Evolutionary conservation across 2,329 filamentous ascomycete species (phyloP).

Genomic region (Orbilia brochopaga): DNA sequence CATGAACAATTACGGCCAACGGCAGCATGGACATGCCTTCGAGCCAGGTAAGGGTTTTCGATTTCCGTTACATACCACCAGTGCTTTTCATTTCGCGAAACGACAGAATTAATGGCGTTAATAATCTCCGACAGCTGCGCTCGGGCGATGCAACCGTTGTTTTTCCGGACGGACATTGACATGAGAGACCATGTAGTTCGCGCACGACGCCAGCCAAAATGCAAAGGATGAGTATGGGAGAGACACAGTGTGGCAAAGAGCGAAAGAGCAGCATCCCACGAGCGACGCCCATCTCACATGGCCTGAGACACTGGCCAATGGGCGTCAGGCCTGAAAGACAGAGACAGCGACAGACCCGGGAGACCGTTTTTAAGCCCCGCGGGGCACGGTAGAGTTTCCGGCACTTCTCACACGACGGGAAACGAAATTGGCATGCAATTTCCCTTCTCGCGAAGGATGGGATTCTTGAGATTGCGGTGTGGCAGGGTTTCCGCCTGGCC

Average conservation of each 20-base stretch:
- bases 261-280: not conserved
- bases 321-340: not conserved
- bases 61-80: not conserved
- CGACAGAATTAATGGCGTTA: conserved; percentile 30
- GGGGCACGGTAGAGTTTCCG: conserved; percentile 21
- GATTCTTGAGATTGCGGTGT: conserved; percentile 51
- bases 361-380: conserved; percentile 43
- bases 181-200: too few species aligned
- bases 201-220: too few species aligned
- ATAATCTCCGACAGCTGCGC: conserved; percentile 31
- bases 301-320: not conserved
- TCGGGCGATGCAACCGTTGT: not conserved
- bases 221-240: too few species aligned
- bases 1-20: conserved; percentile 10
- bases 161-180: not conserved
- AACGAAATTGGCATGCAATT: conserved; percentile 52
- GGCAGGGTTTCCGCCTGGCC: conserved; percentile 46
- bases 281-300: too few species aligned
- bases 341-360: not conserved
- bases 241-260: not conserved
- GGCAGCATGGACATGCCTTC: conserved; percentile 17
- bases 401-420: conserved; percentile 14
- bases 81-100: conserved; percentile 26
- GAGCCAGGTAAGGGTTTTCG: conserved; percentile 3
- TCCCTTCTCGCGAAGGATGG: conserved; percentile 48